Base-by-base conservation (phyloP, 1,139 yeast species). In the Entelexis paramagnoliae region DNA sequence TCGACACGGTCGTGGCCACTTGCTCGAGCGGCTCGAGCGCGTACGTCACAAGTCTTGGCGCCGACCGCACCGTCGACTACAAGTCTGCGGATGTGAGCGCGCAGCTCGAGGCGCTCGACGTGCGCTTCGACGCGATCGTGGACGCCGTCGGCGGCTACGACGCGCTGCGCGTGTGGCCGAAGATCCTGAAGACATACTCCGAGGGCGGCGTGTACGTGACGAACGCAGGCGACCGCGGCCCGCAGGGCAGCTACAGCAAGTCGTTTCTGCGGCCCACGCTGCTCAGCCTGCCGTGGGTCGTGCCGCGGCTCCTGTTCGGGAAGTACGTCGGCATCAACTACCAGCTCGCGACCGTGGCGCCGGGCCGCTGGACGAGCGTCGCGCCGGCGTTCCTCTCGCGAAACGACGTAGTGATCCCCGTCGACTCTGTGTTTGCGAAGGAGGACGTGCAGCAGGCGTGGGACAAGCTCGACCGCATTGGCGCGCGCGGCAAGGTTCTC, bases 401-500 rank as follows among this genome's bases (percentile, higher is more conserved):
- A 11, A 76, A 74, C 2, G 64, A 71, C 22, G 61, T 79, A 47
- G 65, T 66, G 42, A 69, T 79, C 13, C 63, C 68, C 9, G 69
- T 83, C 46, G 91, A 83, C 63, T 70, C 79, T 13, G 74, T 74
- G 22, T 73, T 69, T 58, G 64, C 71, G 5, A 72, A 81, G 60
- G 73, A 69, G 4, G 73, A 81, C 16, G 76, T 67, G 58, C 62
- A 73, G 46, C 62, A 68, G 6, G 91, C 86, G 0, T 62, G 75
- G 50, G 74, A 74, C 7, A 69, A 66, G 55, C 63, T 81, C 36
- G 65, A 63, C 16, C 64, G 71, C 16, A 76, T 77, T 51, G 70
- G 66, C 49, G 80, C 82, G 3, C 72, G 71, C 53, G 94, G 94
- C 38, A 84, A 84, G 63, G 71, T 83, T 39, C 73, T 83, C 8